Conservation (phyloP, 139 green algal species). For the Chlorella sp. region DNA sequence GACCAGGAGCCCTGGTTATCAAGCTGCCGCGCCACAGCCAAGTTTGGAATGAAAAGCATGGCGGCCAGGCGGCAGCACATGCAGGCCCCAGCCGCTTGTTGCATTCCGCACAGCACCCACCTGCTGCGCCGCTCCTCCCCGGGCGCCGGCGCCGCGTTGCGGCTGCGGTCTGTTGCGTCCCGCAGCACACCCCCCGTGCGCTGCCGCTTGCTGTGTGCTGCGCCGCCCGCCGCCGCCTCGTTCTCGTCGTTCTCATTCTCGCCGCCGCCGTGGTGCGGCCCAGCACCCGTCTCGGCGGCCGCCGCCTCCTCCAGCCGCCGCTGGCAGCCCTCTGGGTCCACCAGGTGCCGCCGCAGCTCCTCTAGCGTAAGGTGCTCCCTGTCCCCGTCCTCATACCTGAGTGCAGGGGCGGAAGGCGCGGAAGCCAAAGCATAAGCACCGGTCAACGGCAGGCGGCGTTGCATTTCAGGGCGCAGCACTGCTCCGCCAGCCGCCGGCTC, state of each 20-base stretch:
- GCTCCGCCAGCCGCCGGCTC: background rate
- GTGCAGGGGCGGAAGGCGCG: background rate
- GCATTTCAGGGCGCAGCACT: background rate
- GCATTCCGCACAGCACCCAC: background rate
- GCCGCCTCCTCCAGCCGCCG: background rate
- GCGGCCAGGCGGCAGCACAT: background rate
- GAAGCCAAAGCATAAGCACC: background rate
- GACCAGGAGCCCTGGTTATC: too few relatives aligned
- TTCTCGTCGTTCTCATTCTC: slow-evolving; percentile 1
- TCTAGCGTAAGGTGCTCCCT: slow-evolving; percentile 24
- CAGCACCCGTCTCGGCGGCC: background rate
- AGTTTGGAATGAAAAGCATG: too few relatives aligned
- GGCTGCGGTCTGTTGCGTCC: slow-evolving; percentile 12
- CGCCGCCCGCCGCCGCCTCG: background rate
- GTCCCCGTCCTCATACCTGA: slow-evolving; percentile 48
- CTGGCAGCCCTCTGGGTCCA: background rate
- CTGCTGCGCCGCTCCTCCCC: slow-evolving; percentile 20
- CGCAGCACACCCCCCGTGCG: background rate
- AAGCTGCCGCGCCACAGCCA: background rate
- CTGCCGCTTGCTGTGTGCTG: background rate
- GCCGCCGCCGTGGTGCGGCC: background rate
- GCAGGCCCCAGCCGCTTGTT: background rate
- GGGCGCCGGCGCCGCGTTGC: background rate
- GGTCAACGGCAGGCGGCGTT: background rate
- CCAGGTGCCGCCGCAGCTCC: slow-evolving; percentile 19